These are phyloP conservation scores for Apiotrichum sp. DNA, from an alignment of 1,284 basidiomycete genomes.

Conservation along the genomic window DNA sequence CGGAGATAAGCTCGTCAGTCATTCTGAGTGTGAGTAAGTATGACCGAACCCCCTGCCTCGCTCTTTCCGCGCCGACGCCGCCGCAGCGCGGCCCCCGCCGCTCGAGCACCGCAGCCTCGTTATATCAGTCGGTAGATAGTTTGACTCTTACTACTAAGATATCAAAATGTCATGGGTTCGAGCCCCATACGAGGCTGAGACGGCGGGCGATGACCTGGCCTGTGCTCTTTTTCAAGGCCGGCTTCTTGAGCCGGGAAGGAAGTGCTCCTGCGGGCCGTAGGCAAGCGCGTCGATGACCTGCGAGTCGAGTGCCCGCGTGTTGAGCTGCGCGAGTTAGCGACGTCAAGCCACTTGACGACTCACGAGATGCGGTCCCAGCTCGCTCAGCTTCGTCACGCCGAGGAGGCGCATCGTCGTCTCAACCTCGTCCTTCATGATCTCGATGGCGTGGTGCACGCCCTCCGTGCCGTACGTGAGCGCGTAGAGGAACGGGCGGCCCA, in stretches of 20 bases:
- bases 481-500: slow-evolving; percentile 50
- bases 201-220: too few relatives aligned
- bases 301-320: slow-evolving; percentile 31
- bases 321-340: slow-evolving; percentile 19
- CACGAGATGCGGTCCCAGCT: slow-evolving; percentile 45
- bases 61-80: too few relatives aligned
- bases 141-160: too few relatives aligned
- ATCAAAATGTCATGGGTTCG: too few relatives aligned
- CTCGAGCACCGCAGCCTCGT: too few relatives aligned
- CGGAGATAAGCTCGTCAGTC: too few relatives aligned
- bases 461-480: slow-evolving; percentile 43
- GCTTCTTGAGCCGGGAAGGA: not conserved
- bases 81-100: too few relatives aligned
- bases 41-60: too few relatives aligned
- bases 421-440: slow-evolving; percentile 72
- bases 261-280: slow-evolving; percentile 20
- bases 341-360: slow-evolving; percentile 4
- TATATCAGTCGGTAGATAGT: too few relatives aligned
- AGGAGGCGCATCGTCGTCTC: slow-evolving; percentile 69
- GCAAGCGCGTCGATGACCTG: slow-evolving; percentile 21
- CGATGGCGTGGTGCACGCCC: slow-evolving; percentile 47
- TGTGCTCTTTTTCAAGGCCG: too few relatives aligned
- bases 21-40: too few relatives aligned
- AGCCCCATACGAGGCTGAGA: too few relatives aligned
- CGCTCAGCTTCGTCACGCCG: slow-evolving; percentile 61